Conservation (phyloP, 805 yeast species). For the Monosporozyma yasuniensis region DNA sequence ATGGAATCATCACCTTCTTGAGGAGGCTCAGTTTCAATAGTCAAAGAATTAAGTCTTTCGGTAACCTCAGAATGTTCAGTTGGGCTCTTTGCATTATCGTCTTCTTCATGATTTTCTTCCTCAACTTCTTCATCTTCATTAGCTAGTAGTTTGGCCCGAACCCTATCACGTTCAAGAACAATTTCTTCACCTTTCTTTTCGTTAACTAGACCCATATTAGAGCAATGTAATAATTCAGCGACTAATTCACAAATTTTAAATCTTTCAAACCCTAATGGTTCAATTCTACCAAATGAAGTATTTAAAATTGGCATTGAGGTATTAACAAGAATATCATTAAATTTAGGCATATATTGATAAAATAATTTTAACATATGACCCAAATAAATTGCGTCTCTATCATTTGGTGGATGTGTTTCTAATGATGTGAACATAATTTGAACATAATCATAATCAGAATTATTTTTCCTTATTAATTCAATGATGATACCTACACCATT, state of each 20-base stretch:
- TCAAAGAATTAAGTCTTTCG: background rate
- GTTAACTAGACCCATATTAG: constrained; percentile 87
- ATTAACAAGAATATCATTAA: constrained; percentile 50
- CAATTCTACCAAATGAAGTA: constrained; percentile 46
- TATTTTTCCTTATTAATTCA: constrained; percentile 89
- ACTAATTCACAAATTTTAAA: constrained; percentile 88
- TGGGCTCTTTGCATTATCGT: background rate
- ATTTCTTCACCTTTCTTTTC: constrained; percentile 63
- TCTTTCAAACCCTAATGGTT: constrained; percentile 85
- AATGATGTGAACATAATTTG: constrained; percentile 76
- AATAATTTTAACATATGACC: constrained; percentile 78
- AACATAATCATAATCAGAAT: constrained; percentile 87
- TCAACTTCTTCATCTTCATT: constrained; percentile 7
- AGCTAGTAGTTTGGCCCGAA: constrained; percentile 35
- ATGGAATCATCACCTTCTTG: background rate
- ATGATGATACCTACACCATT: constrained; percentile 93
- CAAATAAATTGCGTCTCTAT: constrained; percentile 85
- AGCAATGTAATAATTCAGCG: constrained; percentile 91
- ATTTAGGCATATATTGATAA: constrained; percentile 59
- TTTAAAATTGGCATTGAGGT: constrained; percentile 30
- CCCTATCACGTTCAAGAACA: constrained; percentile 59
- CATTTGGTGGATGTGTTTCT: constrained; percentile 85
- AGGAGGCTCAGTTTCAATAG: background rate
- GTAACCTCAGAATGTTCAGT: background rate
- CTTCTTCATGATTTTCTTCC: constrained; percentile 7